A percentile compares a stretch with the other conserved stretches of the same genome.
phyloP scores from a whole-genome alignment of 495 filamentous ascomycete genomes.

The Neurospora sp. region DNA sequence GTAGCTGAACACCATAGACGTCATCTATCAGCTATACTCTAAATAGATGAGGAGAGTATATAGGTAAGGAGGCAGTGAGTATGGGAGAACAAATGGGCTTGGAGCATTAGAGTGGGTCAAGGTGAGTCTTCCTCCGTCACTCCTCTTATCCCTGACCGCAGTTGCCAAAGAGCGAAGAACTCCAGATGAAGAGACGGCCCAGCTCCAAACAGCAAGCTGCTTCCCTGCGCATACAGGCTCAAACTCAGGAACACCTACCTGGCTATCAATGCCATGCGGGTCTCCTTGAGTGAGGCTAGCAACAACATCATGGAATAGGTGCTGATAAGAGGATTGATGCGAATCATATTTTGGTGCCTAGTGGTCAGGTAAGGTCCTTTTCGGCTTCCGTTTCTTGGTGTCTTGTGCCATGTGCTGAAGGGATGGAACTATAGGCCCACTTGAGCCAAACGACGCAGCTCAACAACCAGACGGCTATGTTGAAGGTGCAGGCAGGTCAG shows the following conservation, averaged over 20 bases:
- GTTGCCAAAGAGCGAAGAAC: not conserved
- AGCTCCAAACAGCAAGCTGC: conserved; percentile 1
- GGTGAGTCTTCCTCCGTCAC: not conserved
- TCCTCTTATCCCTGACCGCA: not conserved
- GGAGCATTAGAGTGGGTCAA: conserved; percentile 1
- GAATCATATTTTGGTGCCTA: not conserved
- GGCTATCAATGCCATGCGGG: not conserved
- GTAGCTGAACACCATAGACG: not conserved
- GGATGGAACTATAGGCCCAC: not conserved
- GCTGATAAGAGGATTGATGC: conserved; percentile 2
- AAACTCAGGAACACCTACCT: conserved; percentile 5
- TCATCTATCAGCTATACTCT: conserved; percentile 9
- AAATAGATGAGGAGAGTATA: conserved; percentile 5
- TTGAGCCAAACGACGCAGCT: conserved; percentile 7
- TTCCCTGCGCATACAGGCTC: not conserved
- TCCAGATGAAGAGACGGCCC: conserved; percentile 2
- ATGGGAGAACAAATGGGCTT: not conserved
- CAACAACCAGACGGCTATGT: conserved; percentile 9
- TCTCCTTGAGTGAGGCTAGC: not conserved
- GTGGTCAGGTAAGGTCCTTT: not conserved
- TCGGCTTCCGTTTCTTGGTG: not conserved
- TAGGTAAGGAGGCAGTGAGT: conserved; percentile 4
- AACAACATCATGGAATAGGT: conserved; percentile 8
- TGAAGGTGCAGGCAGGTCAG: conserved; percentile 8
- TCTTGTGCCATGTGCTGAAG: not conserved